Conservation (phyloP, 2,329 filamentous ascomycete species). For the Claviceps arundinis region DNA sequence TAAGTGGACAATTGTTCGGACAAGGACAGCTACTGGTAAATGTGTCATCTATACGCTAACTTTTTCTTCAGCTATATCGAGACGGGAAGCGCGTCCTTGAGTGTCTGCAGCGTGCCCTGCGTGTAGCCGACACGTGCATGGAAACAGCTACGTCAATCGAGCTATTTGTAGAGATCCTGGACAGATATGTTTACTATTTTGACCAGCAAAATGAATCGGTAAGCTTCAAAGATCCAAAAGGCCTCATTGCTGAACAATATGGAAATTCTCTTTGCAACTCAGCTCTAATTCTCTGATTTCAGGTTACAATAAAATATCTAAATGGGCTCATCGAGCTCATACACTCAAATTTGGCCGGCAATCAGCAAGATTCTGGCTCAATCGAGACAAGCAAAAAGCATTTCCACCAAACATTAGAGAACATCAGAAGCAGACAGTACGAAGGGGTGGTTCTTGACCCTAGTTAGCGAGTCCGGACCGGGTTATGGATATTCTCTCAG, state of each 20-base stretch:
- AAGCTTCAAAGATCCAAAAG: conserved; percentile 14
- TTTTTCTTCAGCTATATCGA: conserved; percentile 62
- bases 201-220: conserved; percentile 97
- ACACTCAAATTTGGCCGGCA: conserved; percentile 84
- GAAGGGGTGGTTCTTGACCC: conserved; percentile 73
- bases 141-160: conserved; percentile 95
- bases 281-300: conserved; percentile 8
- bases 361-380: conserved; percentile 65
- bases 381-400: conserved; percentile 86
- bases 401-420: conserved; percentile 88
- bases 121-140: conserved; percentile 98
- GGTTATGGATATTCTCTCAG: neutral
- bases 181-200: conserved; percentile 98
- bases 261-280: neutral
- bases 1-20: conserved; percentile 23
- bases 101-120: conserved; percentile 84
- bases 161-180: conserved; percentile 94
- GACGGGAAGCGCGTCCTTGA: conserved; percentile 95
- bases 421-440: conserved; percentile 82
- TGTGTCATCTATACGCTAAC: conserved; percentile 10
- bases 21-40: neutral
- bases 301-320: conserved; percentile 90
- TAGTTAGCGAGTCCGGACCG: conserved; percentile 17
- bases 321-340: conserved; percentile 97
- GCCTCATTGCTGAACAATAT: neutral